Base-by-base conservation (phyloP, 1,284 basidiomycete genomes). In the Moniliophthora roreri region DNA sequence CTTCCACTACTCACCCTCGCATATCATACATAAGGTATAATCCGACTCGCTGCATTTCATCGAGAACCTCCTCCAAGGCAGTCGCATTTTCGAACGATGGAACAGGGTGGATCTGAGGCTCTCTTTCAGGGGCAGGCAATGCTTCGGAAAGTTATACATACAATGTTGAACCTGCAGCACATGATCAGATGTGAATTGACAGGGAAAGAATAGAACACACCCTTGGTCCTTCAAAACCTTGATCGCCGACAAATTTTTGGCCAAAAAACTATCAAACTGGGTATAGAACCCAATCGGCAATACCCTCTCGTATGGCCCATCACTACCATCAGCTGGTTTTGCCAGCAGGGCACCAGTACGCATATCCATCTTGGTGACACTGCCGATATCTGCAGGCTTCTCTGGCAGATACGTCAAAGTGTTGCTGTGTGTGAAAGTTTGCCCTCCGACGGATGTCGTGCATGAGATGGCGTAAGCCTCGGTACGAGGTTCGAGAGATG, bases 11-110 rank as follows among this genome's bases (percentile, higher is more conserved):
- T 51, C 57, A 87, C 87, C 59, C 71, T 56, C 86, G 76, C 86
- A 90, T 89, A 63, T 89, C 86, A 56, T 90, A 90, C 80, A 90
- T 87, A 45, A 88, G 72, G 62, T 85, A 90, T 9, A 91, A 62
- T 0, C 86, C 87, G 1, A 82, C 77, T 58, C 84, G 75, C 64
- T 89, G 80, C 84, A 91, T 89, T 41, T 77, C 73, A 61, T 89
- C 82, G 7, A 89, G 62, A 20, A 89, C 80, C 41, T 75, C 58
- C 26, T 80, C 74, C 0, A 89, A 68, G 0, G 74, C 74, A 0
- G 82, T 84, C 40, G 80, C 52, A 59, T 88, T 84, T 56, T 75
- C 73, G 55, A 82, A 89, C 0, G 77, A 68, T 0, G 89, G 87
- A 8, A 87, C 69, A 1, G 85, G 82, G 59, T 90, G 87, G 23